A percentile compares a stretch with the other conserved stretches of the same genome.
These are phyloP conservation scores for Trichoderma breve DNA, from an alignment of 2,329 filamentous ascomycete species.

Conservation along the genomic window DNA sequence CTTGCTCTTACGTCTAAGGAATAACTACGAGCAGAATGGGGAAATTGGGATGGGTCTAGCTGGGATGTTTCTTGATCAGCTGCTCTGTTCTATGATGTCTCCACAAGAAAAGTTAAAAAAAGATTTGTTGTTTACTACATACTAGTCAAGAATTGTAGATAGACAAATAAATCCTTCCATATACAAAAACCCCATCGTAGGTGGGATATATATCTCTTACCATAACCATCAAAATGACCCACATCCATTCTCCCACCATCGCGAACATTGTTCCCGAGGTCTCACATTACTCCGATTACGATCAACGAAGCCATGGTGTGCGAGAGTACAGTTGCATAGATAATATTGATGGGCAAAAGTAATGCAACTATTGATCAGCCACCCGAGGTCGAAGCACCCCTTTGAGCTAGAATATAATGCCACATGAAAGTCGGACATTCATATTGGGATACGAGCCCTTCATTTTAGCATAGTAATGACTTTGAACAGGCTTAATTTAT, in stretches of 20 bases:
- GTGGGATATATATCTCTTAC: background rate
- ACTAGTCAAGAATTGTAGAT: background rate
- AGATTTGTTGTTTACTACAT: background rate
- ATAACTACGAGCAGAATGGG: background rate
- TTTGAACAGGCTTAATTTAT: background rate
- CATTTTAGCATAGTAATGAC: background rate
- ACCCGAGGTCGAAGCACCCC: background rate
- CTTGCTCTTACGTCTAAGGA: slow-evolving; percentile 10
- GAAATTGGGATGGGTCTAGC: background rate
- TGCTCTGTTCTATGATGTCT: background rate
- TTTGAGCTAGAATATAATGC: background rate
- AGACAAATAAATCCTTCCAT: background rate
- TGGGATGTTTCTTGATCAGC: background rate
- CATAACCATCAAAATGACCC: background rate
- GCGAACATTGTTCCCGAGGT: background rate
- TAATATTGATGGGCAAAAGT: background rate
- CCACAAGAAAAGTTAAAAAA: background rate
- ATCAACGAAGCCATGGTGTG: background rate
- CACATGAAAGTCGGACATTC: background rate
- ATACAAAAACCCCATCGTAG: background rate
- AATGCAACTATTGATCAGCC: background rate
- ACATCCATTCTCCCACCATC: background rate
- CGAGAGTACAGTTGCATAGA: background rate
- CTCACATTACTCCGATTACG: background rate
- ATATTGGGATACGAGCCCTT: background rate